phyloP scores from a whole-genome alignment of 23 red algal species.

The Gracilaria domingensis region DNA sequence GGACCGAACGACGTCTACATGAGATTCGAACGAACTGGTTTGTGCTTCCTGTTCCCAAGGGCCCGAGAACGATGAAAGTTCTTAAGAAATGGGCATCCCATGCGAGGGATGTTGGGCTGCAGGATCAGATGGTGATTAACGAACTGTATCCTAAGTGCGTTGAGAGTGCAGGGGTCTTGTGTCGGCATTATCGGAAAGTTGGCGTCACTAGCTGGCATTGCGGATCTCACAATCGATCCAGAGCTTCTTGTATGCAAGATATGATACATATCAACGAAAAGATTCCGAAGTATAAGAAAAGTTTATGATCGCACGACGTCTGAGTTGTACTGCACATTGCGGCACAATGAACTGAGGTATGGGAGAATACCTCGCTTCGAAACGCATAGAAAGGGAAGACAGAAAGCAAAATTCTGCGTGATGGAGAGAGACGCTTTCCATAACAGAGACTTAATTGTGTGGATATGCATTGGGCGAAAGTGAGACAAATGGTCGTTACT shows the following conservation, averaged over 20 bases:
- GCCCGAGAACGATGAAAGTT: conserved; percentile 2
- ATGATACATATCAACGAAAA: conserved; percentile 28
- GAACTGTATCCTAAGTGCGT: conserved; percentile 36
- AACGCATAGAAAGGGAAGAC: too few relatives aligned
- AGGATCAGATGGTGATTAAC: conserved; percentile 58
- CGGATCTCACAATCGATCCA: conserved; percentile 27
- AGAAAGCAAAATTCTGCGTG: too few relatives aligned
- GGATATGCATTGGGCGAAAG: too few relatives aligned
- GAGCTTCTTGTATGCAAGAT: conserved; percentile 51
- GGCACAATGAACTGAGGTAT: too few relatives aligned
- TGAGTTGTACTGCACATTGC: too few relatives aligned
- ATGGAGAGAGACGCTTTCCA: too few relatives aligned
- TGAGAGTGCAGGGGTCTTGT: conserved; percentile 18
- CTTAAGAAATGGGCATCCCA: conserved; percentile 27
- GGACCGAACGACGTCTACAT: neutral
- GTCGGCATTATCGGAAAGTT: conserved; percentile 25
- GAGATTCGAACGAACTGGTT: conserved; percentile 61
- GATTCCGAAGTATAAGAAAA: conserved; percentile 37
- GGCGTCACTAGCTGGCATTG: conserved; percentile 56
- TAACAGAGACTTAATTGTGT: too few relatives aligned
- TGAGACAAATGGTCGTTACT: too few relatives aligned
- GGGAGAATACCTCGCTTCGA: too few relatives aligned
- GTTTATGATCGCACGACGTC: neutral
- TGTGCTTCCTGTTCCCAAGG: conserved; percentile 40
- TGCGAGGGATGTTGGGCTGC: conserved; percentile 39